Conservation (phyloP, 2,329 filamentous ascomycete species). For the Madurella fahalii region DNA sequence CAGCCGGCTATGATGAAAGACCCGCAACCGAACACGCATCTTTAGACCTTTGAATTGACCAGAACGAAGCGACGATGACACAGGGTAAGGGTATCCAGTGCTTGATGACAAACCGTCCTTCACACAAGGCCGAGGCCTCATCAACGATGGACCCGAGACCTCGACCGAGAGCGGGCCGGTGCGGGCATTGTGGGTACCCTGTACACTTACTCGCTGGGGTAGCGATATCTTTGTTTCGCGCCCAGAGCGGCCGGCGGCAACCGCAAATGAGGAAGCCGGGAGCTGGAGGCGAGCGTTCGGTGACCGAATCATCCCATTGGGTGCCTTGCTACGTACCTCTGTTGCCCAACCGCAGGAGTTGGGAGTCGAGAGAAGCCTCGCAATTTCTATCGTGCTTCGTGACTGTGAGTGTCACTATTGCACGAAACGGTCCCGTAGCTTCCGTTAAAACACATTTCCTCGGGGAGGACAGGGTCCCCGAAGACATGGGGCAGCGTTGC, state of each 20-base stretch:
- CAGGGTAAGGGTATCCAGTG: slow-evolving; percentile 1
- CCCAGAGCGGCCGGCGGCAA: neutral
- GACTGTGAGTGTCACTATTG: too few species aligned
- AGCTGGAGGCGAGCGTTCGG: neutral
- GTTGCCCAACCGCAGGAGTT: neutral
- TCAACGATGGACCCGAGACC: slow-evolving; percentile 10
- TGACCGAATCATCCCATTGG: neutral
- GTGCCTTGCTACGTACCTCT: neutral
- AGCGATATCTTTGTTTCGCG: neutral
- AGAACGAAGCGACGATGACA: slow-evolving; percentile 3
- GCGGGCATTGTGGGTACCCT: slow-evolving; percentile 7
- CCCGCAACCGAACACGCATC: neutral
- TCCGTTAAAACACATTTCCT: too few species aligned
- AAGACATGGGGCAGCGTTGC: neutral
- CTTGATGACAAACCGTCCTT: neutral
- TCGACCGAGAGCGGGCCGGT: slow-evolving; percentile 10
- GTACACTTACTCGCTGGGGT: neutral
- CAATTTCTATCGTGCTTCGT: too few species aligned
- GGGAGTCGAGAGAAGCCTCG: neutral
- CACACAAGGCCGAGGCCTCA: neutral
- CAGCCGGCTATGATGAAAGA: slow-evolving; percentile 6
- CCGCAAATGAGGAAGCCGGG: neutral
- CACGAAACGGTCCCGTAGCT: too few species aligned
- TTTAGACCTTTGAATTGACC: neutral
- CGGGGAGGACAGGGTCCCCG: too few species aligned